Evolutionary conservation across 2,329 filamentous ascomycete species (phyloP).

Genomic region (Rhynchosporium graminicola): DNA sequence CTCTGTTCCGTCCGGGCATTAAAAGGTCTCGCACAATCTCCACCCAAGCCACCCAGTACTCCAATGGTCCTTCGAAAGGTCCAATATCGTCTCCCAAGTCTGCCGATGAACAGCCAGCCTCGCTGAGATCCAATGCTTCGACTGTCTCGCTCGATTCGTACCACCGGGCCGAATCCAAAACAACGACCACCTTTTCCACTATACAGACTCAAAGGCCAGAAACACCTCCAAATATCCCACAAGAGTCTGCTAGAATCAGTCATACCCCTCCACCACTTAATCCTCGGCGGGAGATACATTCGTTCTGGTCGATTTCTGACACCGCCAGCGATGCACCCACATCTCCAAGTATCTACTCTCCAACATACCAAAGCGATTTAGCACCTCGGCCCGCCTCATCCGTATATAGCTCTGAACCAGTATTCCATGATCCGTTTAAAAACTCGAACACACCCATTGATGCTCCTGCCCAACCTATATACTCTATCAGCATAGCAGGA

Average conservation of each 20-base stretch:
- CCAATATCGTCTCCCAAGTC: slow-evolving; percentile 11
- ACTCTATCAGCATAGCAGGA: neutral
- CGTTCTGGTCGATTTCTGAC: slow-evolving; percentile 13
- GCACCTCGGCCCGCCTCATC: neutral
- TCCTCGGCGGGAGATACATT: neutral
- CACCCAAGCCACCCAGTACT: neutral
- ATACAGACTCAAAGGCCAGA: slow-evolving; percentile 17
- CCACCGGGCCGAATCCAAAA: neutral
- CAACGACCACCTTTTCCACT: slow-evolving; percentile 11
- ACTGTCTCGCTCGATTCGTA: neutral
- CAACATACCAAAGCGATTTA: neutral
- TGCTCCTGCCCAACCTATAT: neutral
- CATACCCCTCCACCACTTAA: neutral
- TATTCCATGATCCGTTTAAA: neutral
- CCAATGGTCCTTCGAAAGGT: neutral
- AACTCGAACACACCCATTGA: neutral
- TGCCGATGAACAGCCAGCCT: neutral
- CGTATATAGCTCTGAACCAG: neutral
- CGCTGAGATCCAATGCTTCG: neutral
- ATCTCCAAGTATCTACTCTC: slow-evolving; percentile 13
- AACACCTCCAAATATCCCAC: neutral
- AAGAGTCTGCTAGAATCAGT: neutral
- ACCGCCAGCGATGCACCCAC: slow-evolving; percentile 7
- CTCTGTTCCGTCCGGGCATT: slow-evolving; percentile 16
- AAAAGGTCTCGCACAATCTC: slow-evolving; percentile 16